Evolutionary conservation across 2,329 filamentous ascomycete species (phyloP).

Genomic region (Fusarium sp.): DNA sequence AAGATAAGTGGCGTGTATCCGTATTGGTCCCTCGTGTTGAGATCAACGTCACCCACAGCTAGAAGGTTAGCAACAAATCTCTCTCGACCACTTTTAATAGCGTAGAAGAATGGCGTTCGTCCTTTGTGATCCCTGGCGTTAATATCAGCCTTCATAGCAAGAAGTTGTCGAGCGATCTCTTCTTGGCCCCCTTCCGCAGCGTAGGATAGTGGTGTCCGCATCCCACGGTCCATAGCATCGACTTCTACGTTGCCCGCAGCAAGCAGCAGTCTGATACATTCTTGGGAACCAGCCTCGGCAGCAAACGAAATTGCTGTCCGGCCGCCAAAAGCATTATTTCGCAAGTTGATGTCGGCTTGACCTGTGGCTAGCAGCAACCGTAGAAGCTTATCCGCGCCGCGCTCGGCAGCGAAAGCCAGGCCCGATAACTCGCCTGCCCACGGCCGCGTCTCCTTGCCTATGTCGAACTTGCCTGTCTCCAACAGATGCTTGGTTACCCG

Average conservation of each 20-base stretch:
- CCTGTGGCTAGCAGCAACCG: not conserved
- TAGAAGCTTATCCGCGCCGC: not conserved
- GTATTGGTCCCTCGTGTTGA: not conserved
- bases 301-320: not conserved
- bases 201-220: not conserved
- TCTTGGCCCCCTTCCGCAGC: not conserved
- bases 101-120: too few species aligned
- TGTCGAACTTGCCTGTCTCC: too few species aligned
- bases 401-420: not conserved
- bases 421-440: too few species aligned
- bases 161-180: not conserved
- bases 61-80: not conserved
- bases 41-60: not conserved
- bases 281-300: not conserved
- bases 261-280: not conserved
- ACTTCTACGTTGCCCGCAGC: not conserved
- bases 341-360: not conserved
- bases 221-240: too few species aligned
- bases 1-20: not conserved
- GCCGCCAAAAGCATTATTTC: rapidly evolving
- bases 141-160: not conserved
- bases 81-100: too few species aligned
- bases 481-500: too few species aligned
- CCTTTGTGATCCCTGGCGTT: not conserved
- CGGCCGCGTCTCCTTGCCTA: too few species aligned